Evolutionary conservation across 192 early-diverging fungal genomes (phyloP).

Genomic region (Backusella australiensis): DNA sequence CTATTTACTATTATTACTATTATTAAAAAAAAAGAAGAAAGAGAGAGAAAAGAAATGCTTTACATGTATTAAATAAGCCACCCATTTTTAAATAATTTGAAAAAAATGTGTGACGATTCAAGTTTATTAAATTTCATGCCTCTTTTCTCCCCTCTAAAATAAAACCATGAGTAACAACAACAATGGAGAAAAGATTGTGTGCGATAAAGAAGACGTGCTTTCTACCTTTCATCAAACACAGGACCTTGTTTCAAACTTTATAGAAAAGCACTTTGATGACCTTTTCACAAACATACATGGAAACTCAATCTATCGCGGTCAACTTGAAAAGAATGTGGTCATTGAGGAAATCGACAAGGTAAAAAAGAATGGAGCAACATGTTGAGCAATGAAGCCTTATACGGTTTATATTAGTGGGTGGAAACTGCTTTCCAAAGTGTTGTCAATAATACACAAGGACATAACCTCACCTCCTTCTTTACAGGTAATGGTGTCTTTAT

Average conservation of each 20-base stretch:
- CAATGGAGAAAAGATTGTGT: background rate
- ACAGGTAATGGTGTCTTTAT: background rate
- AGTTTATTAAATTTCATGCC: background rate
- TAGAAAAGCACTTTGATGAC: background rate
- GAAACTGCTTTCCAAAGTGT: constrained; percentile 35
- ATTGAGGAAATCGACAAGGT: background rate
- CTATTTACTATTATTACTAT: background rate
- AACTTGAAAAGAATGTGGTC: background rate
- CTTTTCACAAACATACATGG: background rate
- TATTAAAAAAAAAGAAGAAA: background rate
- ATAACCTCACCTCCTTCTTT: background rate
- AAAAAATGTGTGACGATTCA: background rate
- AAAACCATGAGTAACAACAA: background rate
- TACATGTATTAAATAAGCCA: background rate
- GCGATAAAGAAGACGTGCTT: background rate
- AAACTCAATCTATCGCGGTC: background rate
- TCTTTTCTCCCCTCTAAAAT: background rate
- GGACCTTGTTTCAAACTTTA: background rate
- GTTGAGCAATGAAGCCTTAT: too few species aligned
- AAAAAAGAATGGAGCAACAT: background rate
- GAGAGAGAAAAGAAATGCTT: background rate
- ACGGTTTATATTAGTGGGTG: constrained; percentile 29
- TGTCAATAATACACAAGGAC: constrained; percentile 33
- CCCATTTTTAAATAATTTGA: background rate
- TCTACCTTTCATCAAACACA: background rate